Base-by-base conservation (phyloP, 495 filamentous ascomycete species). In the Friedmanniomyces simplex region DNA sequence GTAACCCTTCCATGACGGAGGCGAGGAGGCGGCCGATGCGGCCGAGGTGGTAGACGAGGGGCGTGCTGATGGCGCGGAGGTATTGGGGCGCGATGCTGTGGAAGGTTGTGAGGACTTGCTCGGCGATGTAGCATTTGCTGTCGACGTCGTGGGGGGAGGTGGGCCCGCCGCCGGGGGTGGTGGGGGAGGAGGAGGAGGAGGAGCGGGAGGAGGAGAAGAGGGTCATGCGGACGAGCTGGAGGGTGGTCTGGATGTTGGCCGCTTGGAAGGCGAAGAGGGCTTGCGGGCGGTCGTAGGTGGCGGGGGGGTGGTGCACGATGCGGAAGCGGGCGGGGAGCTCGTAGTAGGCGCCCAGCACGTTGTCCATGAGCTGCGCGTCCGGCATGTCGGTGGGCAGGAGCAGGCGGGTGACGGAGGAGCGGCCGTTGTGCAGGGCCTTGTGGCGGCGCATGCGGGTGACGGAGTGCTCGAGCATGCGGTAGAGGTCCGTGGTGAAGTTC, bases 401-500 rank as follows among this genome's bases (percentile, higher is more conserved):
- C 12, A 60, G 18, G n/a, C 53, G 26, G 13, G 52, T 54, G 49
- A 65, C 26, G 8, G 59, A 39, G 13, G 71, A 64, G 20, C 65
- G 66, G 63, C 72, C 71, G 34, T 52, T 25, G 34, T 26, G 46
- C 24, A 52, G 1, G 7, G 24, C n/a, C 14, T 26, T 24, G 20
- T 24, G 36, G 18, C 46, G 28, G 5, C 54, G 34, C 45, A 56
- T 61, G 18, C 54, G 54, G 10, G 7, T 52, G 1, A 77, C 63
- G 0, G 71, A 68, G 52, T 78, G 72, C 57, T 79, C 75, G 11
- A 79, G 57, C 12, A 78, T 50, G 8, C 76, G 72, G 61, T 78
- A 78, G 0, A 78, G 67, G 55, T 79, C 75, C 0, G 74, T 77
- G 20, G 69, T 72, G 53, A 77, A 79, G 52, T 79, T 78, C 74